These are phyloP conservation scores for Zymoseptoria ardabiliae DNA, from an alignment of 2,329 filamentous ascomycete species.

Conservation along the genomic window DNA sequence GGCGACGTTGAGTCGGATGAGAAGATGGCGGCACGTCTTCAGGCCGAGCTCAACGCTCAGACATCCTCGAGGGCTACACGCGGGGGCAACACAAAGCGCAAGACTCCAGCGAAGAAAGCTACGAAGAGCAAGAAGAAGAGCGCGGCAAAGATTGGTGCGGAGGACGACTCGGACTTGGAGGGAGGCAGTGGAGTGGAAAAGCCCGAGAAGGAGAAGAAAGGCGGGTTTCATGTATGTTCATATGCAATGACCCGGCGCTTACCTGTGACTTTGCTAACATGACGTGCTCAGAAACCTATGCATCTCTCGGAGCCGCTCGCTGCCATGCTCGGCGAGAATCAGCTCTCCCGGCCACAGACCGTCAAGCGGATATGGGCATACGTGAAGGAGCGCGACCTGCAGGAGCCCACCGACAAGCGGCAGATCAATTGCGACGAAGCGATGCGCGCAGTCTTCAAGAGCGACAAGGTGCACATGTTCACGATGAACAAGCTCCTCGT, in stretches of 20 bases:
- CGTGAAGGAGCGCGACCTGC: conserved; percentile 79
- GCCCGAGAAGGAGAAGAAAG: conserved; percentile 63
- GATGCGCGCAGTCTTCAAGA: conserved; percentile 88
- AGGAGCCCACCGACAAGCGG: conserved; percentile 84
- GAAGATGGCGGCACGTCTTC: conserved; percentile 74
- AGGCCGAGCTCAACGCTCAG: conserved; percentile 79
- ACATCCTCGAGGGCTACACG: conserved; percentile 63
- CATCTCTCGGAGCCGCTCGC: conserved; percentile 63
- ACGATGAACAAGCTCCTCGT: conserved; percentile 97
- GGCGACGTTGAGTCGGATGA: conserved; percentile 69
- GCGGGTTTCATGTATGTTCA: conserved; percentile 71
- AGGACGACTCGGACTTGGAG: conserved; percentile 69
- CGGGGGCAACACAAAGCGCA: conserved; percentile 53
- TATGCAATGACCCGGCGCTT: too few relatives aligned
- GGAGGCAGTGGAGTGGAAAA: conserved; percentile 40
- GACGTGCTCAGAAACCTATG: conserved; percentile 55
- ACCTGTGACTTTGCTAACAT: conserved; percentile 5
- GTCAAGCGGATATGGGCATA: conserved; percentile 97
- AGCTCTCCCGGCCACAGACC: conserved; percentile 89
- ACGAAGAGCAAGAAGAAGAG: conserved; percentile 58
- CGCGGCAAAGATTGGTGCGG: conserved; percentile 67
- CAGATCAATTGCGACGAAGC: conserved; percentile 89
- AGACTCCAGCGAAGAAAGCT: conserved; percentile 55
- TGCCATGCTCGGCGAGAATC: conserved; percentile 60
- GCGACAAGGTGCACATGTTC: conserved; percentile 92